phyloP scores from a whole-genome alignment of 176 grass and related monocot genomes.

The Pontederia crassipes region DNA sequence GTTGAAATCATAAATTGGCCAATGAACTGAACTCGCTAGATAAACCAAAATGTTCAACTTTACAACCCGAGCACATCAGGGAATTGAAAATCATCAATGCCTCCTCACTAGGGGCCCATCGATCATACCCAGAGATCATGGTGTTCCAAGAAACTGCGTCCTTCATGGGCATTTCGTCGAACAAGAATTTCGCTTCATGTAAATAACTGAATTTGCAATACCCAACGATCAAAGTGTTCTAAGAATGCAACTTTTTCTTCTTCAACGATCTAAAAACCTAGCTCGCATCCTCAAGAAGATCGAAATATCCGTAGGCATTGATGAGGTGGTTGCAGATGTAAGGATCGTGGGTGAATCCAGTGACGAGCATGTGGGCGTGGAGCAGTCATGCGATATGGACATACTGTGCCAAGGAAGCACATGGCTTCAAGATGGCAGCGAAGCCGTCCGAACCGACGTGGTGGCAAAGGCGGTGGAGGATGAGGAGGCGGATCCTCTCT shows the following conservation, averaged over 20 bases:
- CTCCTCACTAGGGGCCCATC: constrained; percentile 16
- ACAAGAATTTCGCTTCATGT: not conserved
- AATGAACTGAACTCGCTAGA: no score
- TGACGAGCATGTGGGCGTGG: constrained; percentile 22
- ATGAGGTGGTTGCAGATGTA: constrained; percentile 22
- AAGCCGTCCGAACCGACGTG: constrained; percentile 1
- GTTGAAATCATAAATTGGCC: no score
- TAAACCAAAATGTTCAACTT: not conserved
- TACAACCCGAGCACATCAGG: constrained; percentile 8
- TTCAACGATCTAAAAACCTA: constrained; percentile 13
- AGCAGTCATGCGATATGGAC: not conserved
- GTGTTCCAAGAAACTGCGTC: constrained; percentile 24
- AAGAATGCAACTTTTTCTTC: constrained; percentile 22
- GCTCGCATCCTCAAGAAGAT: constrained; percentile 1
- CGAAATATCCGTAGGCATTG: constrained; percentile 10
- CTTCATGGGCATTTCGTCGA: constrained; percentile 21
- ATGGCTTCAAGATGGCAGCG: constrained; percentile 1
- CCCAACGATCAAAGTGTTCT: constrained; percentile 15
- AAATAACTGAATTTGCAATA: constrained; percentile 20
- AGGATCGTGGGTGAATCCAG: constrained; percentile 13
- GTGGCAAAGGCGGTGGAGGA: constrained; percentile 16
- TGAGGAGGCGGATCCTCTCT: constrained; percentile 8
- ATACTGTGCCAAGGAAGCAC: not conserved
- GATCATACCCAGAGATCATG: constrained; percentile 20
- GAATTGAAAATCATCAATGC: constrained; percentile 5